A percentile compares a stretch with the other conserved stretches of the same genome.
Evolutionary conservation across 179 eudicot genomes (phyloP).

Genomic region (Beta macrorhiza): DNA sequence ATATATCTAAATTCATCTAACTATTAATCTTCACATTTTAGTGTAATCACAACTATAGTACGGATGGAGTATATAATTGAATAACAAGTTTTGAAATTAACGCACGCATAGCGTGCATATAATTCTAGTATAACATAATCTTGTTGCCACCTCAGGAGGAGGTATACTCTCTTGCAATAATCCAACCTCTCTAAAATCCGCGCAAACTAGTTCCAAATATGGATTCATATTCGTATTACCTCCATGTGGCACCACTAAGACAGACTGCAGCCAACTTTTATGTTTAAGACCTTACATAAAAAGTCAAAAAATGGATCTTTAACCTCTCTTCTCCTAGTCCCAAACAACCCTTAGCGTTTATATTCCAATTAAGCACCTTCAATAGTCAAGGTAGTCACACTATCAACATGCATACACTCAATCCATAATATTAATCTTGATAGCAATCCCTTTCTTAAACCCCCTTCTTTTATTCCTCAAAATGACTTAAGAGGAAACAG

Average conservation of each 20-base stretch:
- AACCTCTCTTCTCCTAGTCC: not conserved
- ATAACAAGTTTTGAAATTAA: too few relatives aligned
- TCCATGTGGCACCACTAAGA: not conserved
- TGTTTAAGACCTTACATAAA: not conserved
- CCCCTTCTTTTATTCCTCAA: not conserved
- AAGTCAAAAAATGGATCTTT: not conserved
- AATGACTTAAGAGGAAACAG: not conserved
- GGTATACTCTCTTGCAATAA: not conserved
- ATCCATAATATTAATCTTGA: not conserved
- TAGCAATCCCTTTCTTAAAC: not conserved
- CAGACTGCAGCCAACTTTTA: not conserved
- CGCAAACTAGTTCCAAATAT: not conserved
- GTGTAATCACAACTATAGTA: too few relatives aligned
- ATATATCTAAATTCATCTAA: too few relatives aligned
- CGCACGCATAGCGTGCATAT: too few relatives aligned
- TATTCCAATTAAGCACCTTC: not conserved
- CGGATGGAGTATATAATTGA: too few relatives aligned
- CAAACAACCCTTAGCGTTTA: not conserved
- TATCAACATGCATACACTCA: not conserved
- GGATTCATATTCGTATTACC: not conserved
- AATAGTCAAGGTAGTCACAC: not conserved
- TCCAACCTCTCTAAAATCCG: not conserved
- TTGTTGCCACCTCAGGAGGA: not conserved
- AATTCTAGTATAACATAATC: too few relatives aligned
- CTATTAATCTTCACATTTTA: too few relatives aligned